These are phyloP conservation scores for Rhynchospora pubera DNA, from an alignment of 176 grass and related monocot species.

Conservation along the genomic window DNA sequence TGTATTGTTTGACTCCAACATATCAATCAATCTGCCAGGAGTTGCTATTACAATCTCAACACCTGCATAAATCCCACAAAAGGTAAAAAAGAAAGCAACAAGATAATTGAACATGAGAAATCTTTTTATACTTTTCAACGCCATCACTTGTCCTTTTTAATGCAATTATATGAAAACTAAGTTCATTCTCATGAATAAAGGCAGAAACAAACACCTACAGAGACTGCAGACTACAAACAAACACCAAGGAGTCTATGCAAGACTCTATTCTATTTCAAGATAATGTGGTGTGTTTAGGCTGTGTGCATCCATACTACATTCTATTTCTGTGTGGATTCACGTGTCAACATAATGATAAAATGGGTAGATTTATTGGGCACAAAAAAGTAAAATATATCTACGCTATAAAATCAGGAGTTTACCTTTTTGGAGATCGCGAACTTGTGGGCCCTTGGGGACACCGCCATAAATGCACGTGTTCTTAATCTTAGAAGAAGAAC, in stretches of 20 bases:
- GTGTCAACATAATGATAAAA: background rate
- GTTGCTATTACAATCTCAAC: conserved; percentile 99
- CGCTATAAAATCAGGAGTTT: background rate
- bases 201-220: background rate
- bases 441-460: conserved; percentile 98
- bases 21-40: conserved; percentile 96
- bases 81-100: background rate
- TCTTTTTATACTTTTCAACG: background rate
- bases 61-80: conserved; percentile 31
- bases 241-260: background rate
- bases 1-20: conserved; percentile 96
- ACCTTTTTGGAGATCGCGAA: conserved; percentile 99
- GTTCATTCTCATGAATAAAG: background rate
- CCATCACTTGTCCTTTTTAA: background rate
- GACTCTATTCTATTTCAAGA: background rate
- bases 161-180: background rate
- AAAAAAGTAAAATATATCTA: background rate
- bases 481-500: conserved; percentile 95
- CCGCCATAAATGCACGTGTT: conserved; percentile 97
- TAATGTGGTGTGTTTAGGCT: background rate
- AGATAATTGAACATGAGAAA: background rate
- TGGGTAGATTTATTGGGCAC: background rate
- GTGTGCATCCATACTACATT: background rate
- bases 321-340: background rate
- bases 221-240: background rate